A percentile compares a stretch with the other conserved stretches of the same genome.
Evolutionary conservation across 2,329 filamentous ascomycete species (phyloP).

Genomic region (Xylariaceae sp.): DNA sequence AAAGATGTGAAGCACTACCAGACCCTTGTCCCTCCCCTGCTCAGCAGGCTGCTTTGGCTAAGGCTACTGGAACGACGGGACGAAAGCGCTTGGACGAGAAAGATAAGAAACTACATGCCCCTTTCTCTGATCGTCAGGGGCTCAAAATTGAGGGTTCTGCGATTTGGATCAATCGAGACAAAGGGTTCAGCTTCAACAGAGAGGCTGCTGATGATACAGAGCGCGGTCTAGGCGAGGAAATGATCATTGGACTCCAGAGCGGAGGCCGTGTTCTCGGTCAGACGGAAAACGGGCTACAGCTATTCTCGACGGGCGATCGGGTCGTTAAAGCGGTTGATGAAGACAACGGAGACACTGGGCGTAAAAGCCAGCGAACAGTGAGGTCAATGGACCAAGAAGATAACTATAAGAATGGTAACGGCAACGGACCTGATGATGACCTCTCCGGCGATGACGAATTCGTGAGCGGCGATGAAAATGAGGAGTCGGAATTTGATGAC

Average conservation of each 20-base stretch:
- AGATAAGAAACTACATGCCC: conserved; percentile 91
- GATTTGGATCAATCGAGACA: conserved; percentile 75
- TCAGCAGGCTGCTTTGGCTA: conserved; percentile 81
- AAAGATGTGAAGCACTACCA: conserved; percentile 77
- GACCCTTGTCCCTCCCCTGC: conserved; percentile 93
- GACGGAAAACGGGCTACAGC: conserved; percentile 72
- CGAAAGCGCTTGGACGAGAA: conserved; percentile 85
- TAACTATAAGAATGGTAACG: conserved; percentile 37
- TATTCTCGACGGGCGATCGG: conserved; percentile 74
- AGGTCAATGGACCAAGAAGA: conserved; percentile 57
- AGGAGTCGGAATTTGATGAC: conserved; percentile 53
- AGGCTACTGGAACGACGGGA: conserved; percentile 74
- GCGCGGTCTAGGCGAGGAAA: conserved; percentile 87
- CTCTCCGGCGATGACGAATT: conserved; percentile 47
- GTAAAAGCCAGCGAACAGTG: conserved; percentile 54
- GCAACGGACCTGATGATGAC: conserved; percentile 50
- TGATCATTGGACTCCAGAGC: conserved; percentile 83
- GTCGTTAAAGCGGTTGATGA: conserved; percentile 55
- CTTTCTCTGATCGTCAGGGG: conserved; percentile 96
- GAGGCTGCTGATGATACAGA: conserved; percentile 60
- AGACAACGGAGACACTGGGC: conserved; percentile 56
- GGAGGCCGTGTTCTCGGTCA: conserved; percentile 78
- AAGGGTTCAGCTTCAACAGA: conserved; percentile 69
- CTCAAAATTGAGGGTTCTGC: conserved; percentile 95
- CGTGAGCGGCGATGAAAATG: conserved; percentile 50